Evolutionary conservation across 1,139 yeast species (phyloP).

Genomic region (Barnettozyma hawaiiensis): DNA sequence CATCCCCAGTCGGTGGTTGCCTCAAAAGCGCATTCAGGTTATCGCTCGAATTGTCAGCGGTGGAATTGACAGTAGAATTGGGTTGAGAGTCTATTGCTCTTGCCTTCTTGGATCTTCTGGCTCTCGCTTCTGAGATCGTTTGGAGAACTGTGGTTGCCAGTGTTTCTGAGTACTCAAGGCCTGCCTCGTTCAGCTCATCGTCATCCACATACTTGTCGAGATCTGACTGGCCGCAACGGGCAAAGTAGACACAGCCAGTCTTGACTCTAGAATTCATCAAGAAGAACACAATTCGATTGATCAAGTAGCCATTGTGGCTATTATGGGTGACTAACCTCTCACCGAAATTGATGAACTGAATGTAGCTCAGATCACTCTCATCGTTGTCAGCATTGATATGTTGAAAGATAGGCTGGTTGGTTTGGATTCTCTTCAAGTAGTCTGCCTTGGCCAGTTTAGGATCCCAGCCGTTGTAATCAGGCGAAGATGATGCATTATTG

Average conservation of each 20-base stretch:
- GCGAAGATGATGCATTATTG: conserved; percentile 80
- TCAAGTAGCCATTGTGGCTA: conserved; percentile 79
- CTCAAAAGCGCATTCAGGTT: conserved; percentile 17
- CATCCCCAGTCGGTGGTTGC: conserved; percentile 31
- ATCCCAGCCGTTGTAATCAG: conserved; percentile 79
- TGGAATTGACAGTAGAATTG: conserved; percentile 5
- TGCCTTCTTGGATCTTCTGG: conserved; percentile 3
- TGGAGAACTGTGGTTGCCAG: conserved; percentile 30
- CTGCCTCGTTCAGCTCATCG: conserved; percentile 61
- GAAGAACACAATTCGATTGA: conserved; percentile 84
- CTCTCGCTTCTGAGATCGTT: conserved; percentile 28
- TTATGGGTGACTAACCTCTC: conserved; percentile 75
- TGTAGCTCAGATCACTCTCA: conserved; percentile 57
- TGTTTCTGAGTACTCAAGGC: conserved; percentile 47
- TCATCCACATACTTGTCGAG: conserved; percentile 42
- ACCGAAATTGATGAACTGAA: conserved; percentile 88
- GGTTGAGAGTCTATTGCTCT: conserved; percentile 6
- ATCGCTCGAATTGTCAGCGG: conserved; percentile 13
- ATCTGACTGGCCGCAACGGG: conserved; percentile 65
- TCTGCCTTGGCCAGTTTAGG: conserved; percentile 57
- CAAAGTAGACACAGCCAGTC: conserved; percentile 82
- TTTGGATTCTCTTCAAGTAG: conserved; percentile 47
- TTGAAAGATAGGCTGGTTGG: conserved; percentile 47
- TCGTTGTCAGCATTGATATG: conserved; percentile 43
- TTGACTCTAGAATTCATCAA: conserved; percentile 83